Conservation (phyloP, 257 asterid genomes). For the Fraxinus quadrangulata region DNA sequence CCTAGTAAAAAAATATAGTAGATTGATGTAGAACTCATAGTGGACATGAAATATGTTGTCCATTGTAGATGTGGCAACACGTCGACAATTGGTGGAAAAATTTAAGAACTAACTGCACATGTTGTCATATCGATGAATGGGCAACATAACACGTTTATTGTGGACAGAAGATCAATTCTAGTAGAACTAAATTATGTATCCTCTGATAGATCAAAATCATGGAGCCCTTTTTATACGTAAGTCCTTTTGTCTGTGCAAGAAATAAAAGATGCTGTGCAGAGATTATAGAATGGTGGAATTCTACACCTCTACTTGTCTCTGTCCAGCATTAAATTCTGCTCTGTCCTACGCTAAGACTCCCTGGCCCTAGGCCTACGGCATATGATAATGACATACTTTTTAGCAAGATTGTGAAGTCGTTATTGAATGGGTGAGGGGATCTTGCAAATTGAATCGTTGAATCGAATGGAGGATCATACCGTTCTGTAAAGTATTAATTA, state of each 20-base stretch:
- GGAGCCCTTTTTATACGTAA: not conserved
- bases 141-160: too few species aligned
- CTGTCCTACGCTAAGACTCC: not conserved
- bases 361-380: not conserved
- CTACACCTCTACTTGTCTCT: not conserved
- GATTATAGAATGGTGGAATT: not conserved
- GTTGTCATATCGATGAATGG: too few species aligned
- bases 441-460: too few species aligned
- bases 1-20: not conserved
- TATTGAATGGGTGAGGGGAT: too few species aligned
- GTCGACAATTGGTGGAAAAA: too few species aligned
- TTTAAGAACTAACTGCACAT: too few species aligned
- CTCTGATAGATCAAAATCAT: not conserved
- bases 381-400: not conserved
- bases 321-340: constrained; percentile 11
- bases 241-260: not conserved
- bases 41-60: too few species aligned
- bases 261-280: not conserved
- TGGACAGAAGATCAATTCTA: too few species aligned
- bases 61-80: too few species aligned
- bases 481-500: too few species aligned
- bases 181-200: not conserved
- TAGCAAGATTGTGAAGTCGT: too few species aligned
- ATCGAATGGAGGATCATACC: too few species aligned
- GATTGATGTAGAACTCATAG: not conserved